Conservation (phyloP, 805 yeast species). For the Priceomyces fermenticarens region DNA sequence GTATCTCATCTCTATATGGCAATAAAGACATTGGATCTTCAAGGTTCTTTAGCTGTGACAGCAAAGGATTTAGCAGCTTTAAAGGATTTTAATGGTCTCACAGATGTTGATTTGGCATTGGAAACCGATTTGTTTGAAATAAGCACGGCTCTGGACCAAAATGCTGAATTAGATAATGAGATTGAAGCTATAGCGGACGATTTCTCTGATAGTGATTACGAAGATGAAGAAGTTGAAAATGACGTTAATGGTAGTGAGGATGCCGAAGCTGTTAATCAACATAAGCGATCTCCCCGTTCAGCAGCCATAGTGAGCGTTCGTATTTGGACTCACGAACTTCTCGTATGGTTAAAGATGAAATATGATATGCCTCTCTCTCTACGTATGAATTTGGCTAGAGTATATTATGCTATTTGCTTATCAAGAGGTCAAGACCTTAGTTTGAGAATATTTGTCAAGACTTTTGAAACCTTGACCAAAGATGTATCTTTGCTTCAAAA, state of each 20-base stretch:
- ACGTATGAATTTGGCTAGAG: slow-evolving; percentile 59
- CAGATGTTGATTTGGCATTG: slow-evolving; percentile 46
- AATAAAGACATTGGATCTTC: slow-evolving; percentile 67
- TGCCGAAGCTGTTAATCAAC: slow-evolving; percentile 43
- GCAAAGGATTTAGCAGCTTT: slow-evolving; percentile 61
- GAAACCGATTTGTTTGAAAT: slow-evolving; percentile 51
- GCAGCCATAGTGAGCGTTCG: slow-evolving; percentile 73
- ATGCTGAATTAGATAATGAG: neutral
- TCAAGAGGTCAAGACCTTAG: slow-evolving; percentile 70
- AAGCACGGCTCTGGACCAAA: slow-evolving; percentile 3
- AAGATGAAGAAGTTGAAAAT: slow-evolving; percentile 38
- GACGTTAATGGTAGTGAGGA: slow-evolving; percentile 33
- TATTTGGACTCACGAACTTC: slow-evolving; percentile 85
- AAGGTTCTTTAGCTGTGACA: slow-evolving; percentile 64
- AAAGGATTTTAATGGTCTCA: slow-evolving; percentile 24
- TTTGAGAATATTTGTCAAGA: slow-evolving; percentile 56
- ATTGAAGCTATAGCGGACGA: slow-evolving; percentile 14
- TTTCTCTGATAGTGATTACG: slow-evolving; percentile 33
- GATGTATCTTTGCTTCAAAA: slow-evolving; percentile 39
- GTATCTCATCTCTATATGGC: slow-evolving; percentile 78
- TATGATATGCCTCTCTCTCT: slow-evolving; percentile 71
- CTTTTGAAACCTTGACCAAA: slow-evolving; percentile 57
- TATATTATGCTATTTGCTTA: slow-evolving; percentile 69
- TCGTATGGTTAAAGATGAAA: slow-evolving; percentile 74
- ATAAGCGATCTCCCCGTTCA: slow-evolving; percentile 60